phyloP scores from a whole-genome alignment of 768 basidiomycete species.

The Collybiopsis confluens region DNA sequence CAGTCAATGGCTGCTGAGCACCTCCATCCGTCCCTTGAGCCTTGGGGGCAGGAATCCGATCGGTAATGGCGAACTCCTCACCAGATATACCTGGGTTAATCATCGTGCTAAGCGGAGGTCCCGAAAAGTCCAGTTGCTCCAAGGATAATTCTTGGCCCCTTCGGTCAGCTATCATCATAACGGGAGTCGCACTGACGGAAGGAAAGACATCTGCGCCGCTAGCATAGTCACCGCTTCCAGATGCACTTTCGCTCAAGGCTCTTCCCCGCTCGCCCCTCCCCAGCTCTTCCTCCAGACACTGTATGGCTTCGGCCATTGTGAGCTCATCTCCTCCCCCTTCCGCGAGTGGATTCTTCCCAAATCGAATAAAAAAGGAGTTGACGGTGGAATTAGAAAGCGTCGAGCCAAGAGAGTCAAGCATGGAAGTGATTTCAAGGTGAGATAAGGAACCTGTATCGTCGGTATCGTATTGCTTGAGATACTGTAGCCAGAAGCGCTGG shows the following conservation, averaged over 20 bases:
- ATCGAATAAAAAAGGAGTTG: constrained; percentile 74
- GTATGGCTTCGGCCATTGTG: constrained; percentile 73
- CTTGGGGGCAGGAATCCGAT: constrained; percentile 8
- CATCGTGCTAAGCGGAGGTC: constrained; percentile 35
- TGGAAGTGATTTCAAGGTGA: constrained; percentile 83
- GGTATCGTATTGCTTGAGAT: constrained; percentile 84
- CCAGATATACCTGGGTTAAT: constrained; percentile 14
- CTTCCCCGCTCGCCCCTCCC: constrained; percentile 62
- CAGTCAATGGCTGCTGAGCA: constrained; percentile 38
- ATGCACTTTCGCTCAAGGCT: constrained; percentile 34
- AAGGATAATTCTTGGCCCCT: constrained; percentile 41
- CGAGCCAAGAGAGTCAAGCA: constrained; percentile 96
- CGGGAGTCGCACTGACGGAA: constrained; percentile 53
- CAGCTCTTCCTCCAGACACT: constrained; percentile 82
- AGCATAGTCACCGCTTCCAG: constrained; percentile 10
- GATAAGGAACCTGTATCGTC: constrained; percentile 76
- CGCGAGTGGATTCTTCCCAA: constrained; percentile 51
- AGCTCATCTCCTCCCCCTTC: constrained; percentile 52
- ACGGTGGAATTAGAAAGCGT: constrained; percentile 80
- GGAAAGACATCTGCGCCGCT: constrained; percentile 34
- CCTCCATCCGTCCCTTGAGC: constrained; percentile 38
- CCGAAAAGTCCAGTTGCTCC: constrained; percentile 60
- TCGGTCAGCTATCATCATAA: constrained; percentile 34
- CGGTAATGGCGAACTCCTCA: constrained; percentile 20
- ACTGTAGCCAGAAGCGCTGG: constrained; percentile 87